Conservation (phyloP, 1,139 yeast genomes). For the Nakaseomyces glabratus region DNA sequence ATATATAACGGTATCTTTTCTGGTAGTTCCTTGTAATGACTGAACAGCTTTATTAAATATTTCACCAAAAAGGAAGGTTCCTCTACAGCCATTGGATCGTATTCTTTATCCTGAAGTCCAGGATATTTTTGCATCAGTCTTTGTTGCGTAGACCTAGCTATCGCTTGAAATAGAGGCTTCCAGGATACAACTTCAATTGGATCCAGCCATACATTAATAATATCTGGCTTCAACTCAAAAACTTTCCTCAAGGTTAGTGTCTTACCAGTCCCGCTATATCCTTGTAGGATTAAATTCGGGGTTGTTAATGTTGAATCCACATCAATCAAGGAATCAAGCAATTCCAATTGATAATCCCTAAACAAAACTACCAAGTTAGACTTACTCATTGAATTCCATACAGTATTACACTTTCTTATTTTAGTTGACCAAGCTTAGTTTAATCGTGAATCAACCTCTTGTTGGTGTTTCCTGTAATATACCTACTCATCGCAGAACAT, state of each 20-base stretch:
- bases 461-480: too few species aligned
- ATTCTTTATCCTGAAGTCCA: constrained; percentile 11
- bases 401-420: too few species aligned
- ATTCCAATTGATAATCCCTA: constrained; percentile 22
- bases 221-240: constrained; percentile 14
- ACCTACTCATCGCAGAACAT: too few species aligned
- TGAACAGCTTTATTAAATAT: constrained; percentile 17
- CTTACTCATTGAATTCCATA: too few species aligned
- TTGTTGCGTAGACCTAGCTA: constrained; percentile 21
- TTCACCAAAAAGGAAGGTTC: constrained; percentile 24
- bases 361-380: too few species aligned
- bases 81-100: constrained; percentile 28
- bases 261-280: constrained; percentile 27
- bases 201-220: constrained; percentile 19
- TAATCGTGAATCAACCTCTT: too few species aligned
- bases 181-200: constrained; percentile 28
- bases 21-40: constrained; percentile 12
- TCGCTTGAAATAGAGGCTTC: constrained; percentile 28
- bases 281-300: constrained; percentile 25
- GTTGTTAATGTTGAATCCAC: constrained; percentile 19
- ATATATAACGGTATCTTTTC: constrained; percentile 16
- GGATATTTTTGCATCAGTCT: constrained; percentile 16
- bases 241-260: constrained; percentile 18
- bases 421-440: too few species aligned
- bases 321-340: constrained; percentile 18